phyloP scores from a whole-genome alignment of 495 filamentous ascomycete genomes.

The Cladorrhinum samala region DNA sequence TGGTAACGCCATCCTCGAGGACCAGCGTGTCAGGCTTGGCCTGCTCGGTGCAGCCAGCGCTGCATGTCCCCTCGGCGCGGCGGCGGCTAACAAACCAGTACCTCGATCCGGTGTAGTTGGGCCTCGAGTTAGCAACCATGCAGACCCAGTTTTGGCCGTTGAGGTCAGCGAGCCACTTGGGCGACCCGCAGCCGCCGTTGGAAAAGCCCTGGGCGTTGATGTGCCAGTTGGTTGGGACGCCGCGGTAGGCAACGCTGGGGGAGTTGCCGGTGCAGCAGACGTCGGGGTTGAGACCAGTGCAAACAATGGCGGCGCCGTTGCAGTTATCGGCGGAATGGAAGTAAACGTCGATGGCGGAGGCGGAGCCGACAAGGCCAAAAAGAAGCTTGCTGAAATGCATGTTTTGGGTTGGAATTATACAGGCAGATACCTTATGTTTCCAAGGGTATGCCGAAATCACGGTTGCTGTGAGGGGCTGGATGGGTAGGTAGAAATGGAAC shows the following conservation, averaged over 20 bases:
- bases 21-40: slow-evolving; percentile 7
- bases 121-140: neutral
- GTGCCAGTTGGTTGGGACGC: slow-evolving; percentile 2
- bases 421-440: too few species aligned
- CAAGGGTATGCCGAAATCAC: too few species aligned
- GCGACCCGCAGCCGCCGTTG: neutral
- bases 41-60: neutral
- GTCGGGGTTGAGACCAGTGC: slow-evolving; percentile 1
- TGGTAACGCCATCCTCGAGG: slow-evolving; percentile 6
- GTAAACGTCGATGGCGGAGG: slow-evolving; percentile 5
- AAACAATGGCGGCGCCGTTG: slow-evolving; percentile 1
- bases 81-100: slow-evolving; percentile 1
- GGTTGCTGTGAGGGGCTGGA: too few species aligned
- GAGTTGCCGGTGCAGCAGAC: slow-evolving; percentile 6
- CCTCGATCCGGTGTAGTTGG: neutral
- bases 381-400: neutral
- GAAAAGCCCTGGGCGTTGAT: slow-evolving; percentile 4
- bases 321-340: neutral
- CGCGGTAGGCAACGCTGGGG: neutral
- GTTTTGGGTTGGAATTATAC: too few species aligned
- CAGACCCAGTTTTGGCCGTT: neutral
- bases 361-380: neutral
- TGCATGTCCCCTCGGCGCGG: neutral
- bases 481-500: too few species aligned
- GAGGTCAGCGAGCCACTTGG: neutral